Evolutionary conservation across 2,329 filamentous ascomycete species (phyloP), one percentile per base, ranked within the genome.

Genomic region (Xylaria sp.): DNA sequence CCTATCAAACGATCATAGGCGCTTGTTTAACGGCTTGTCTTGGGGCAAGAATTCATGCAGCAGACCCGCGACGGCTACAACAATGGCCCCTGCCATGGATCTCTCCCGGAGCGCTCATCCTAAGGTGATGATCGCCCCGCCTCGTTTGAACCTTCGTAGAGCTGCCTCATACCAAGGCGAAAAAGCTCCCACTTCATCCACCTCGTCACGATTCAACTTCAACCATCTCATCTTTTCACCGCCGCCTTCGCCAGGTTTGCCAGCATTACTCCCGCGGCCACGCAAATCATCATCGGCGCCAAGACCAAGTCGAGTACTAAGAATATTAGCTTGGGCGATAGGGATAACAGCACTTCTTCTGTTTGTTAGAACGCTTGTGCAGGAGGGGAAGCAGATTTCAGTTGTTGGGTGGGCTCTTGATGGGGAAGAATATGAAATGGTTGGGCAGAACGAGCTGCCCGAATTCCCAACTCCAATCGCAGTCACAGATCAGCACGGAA

Each of bases 381-480:
- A 76, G 24, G 76, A 77, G 14, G 73, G 76, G 47, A 74, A 72
- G 39, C 71, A 71, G 27, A 72, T 79, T 58, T 77, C 72, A 47
- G 75, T 77, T 19, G 76, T 83, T 53, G 78, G 76, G 59, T 85
- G 82, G 80, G 76, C 79, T 17, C 76, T 80, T 3, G 73, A 78
- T 17, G 56, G 60, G 7, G 82, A 86, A 55, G 81, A 88, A 58
- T 90, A 89, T 77, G 90, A 93, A 74, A 89, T 93, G 84, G 86
- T 92, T 7, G 87, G 85, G 45, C 88, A 88, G 68, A 86, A 89
- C 69, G 83, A 83, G 50, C 79, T 93, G n/a, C 92, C 92, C 0
- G 85, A 90, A 32, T 89, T 92, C 69, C 90, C 93, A 0, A 91
- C 90, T 0, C 91, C 92, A 0, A 85, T 96, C 21, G 85, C 93